A percentile compares a stretch with the other conserved stretches of the same genome.
Evolutionary conservation across 1,284 basidiomycete genomes (phyloP).

Genomic region (Ceratobasidium sp.): DNA sequence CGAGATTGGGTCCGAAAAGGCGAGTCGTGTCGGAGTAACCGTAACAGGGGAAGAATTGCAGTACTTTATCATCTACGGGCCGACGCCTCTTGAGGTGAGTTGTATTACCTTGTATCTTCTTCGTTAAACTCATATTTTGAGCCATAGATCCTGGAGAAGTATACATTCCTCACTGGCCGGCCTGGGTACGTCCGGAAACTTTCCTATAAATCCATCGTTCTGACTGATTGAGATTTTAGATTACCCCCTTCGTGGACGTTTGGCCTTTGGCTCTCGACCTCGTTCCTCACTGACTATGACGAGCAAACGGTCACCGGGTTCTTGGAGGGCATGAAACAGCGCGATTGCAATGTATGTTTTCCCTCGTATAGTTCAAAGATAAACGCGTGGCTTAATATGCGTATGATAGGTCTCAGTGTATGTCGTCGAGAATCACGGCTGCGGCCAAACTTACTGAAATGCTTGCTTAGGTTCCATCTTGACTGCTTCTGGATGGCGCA

Average conservation of each 20-base stretch:
- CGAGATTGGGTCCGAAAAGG: slow-evolving; percentile 80
- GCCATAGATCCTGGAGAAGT: slow-evolving; percentile 69
- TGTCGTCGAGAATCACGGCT: neutral
- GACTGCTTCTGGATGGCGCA: slow-evolving; percentile 88
- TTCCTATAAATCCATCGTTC: neutral
- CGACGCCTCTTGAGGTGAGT: slow-evolving; percentile 70
- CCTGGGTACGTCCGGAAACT: slow-evolving; percentile 64
- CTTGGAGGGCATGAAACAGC: slow-evolving; percentile 76
- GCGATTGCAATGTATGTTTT: slow-evolving; percentile 62
- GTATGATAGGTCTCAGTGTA: slow-evolving; percentile 43
- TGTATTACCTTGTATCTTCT: slow-evolving; percentile 6
- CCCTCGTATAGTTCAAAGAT: neutral
- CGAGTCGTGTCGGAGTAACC: slow-evolving; percentile 76
- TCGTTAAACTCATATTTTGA: slow-evolving; percentile 6
- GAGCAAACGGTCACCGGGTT: slow-evolving; percentile 76
- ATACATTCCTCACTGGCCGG: slow-evolving; percentile 74
- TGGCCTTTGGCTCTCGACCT: slow-evolving; percentile 82
- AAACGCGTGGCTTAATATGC: neutral
- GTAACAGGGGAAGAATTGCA: slow-evolving; percentile 74
- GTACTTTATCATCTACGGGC: slow-evolving; percentile 77
- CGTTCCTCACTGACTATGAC: slow-evolving; percentile 75
- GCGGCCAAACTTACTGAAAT: neutral
- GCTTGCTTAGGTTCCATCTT: slow-evolving; percentile 66
- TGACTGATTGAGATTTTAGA: slow-evolving; percentile 55
- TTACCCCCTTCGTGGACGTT: slow-evolving; percentile 79